Evolutionary conservation across 257 asterid species (phyloP), one percentile per base, ranked within the genome.

Genomic region (Salvia splendens): DNA sequence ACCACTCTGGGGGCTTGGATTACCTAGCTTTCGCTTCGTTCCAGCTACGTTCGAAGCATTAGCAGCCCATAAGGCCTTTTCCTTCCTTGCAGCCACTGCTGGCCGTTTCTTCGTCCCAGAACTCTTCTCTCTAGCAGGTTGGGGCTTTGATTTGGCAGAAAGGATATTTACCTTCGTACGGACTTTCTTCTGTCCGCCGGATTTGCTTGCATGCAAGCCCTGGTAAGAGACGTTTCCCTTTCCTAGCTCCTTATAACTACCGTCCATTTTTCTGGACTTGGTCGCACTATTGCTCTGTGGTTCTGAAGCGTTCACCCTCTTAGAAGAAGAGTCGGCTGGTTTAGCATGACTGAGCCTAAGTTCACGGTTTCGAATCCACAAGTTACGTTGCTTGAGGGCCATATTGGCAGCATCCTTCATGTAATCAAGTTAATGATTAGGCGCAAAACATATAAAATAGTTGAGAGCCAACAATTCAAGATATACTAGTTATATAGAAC

Each of bases 61-160:
- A 30, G 84, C 80, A 32, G 73, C 83, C 46, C 58, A 71, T 24
- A 65, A 77, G 8, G 80, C 82, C 50, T 78, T 77, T 36, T 79
- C 87, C 82, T 90, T 86, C 72, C 99, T 80, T 52, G 95, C 97
- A 71, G 95, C 95, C 67, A 93, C 96, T 0, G 97, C 65, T 36
- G 97, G 99, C 64, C 96, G 77, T 78, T 94, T 94, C 55, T 70
- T 75, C 55, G 38, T 61, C 33, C 71, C 48, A 5, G 72, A 73
- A 48, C 55, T 76, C 50, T 59, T 58, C 68, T 58, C 81, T 24
- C 30, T 58, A 50, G 75, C 68, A 51, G 82, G 61, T 65, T 61
- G 70, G 4, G 75, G 65, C 20, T 68, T 78, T 5, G 70, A 75
- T 43, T 74, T 82, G 38, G 73, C 70, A 41, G 66, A 71, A 4